Base-by-base conservation (phyloP, 192 early-diverging fungal genomes). In the Coemansia sp. region DNA sequence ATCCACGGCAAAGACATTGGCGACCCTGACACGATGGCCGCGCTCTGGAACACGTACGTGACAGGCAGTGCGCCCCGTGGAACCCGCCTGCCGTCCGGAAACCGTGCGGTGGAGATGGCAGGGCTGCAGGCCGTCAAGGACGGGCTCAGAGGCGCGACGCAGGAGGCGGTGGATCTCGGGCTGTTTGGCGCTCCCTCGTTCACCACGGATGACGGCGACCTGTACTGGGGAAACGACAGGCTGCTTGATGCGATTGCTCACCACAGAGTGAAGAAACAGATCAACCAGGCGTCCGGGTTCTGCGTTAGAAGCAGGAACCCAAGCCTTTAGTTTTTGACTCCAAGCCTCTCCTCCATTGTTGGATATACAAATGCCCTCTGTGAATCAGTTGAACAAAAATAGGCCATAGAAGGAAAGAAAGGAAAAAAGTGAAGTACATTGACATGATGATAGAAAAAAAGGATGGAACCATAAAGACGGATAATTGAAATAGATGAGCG, bases 181-280 rank as follows among this genome's bases (percentile, higher is more conserved):
- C 63, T 84, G 58, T 88, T 88, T 74, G 87, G 85, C 13, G 85
- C 77, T 6, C 87, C 87, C 16, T 77, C 77, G 32, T 85, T 88
- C 22, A 75, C 84, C 7, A 81, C 85, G 19, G 78, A 77, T 6
- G 83, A 86, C 37, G 77, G 81, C 42, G 70, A 76, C 51, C 67
- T 85, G 55, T 88, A 86, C 71, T 88, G 85, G 85, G 87, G 87
- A 57, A 85, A 85, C 44, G 87, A 88, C 65, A 74, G 84, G 6
- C 65, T 86, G 14, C 17, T 81, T 66, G 81, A 82, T 20, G 74
- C 85, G 41, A 8, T 76, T 53, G 20, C 67, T 40, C 64, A 79
- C 66, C 62, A 66, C 79, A 44, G 63, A 46, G 5, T 55, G 16
- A 44, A 72, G n/a, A 70, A 72, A 12, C 63, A 74, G 37, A 44